Base-by-base conservation (phyloP, 2,329 filamentous ascomycete genomes). In the Colletotrichum sp. region DNA sequence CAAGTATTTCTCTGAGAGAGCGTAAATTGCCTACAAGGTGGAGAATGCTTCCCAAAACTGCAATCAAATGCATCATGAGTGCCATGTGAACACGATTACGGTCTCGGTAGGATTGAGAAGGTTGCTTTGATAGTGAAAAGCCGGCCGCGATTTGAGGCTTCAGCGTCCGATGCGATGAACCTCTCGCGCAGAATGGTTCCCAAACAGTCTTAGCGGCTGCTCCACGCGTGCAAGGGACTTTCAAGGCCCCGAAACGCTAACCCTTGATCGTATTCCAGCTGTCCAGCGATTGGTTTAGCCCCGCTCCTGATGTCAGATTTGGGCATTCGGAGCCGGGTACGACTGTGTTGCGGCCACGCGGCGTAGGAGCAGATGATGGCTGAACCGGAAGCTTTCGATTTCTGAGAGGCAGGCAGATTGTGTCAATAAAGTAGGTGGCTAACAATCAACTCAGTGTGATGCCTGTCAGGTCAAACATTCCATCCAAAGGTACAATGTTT, bases 181-280 rank as follows among this genome's bases (percentile, higher is more conserved):
- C 69, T 78, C 2, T 73, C 18, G 63, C 63, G 63, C 63, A 55
- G 63, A 54, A 65, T 65, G 63, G 27, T 54, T 54, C 63, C 63
- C 29, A 16, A 55, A 29, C 8, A 8, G 63, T 21, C 29, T 34
- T 65, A 65, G 63, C 24, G 63, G 54, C n/a, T 47, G 8, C 13
- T 9, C 38, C 38, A 33, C 31, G 29, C 29, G 27, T 18, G 0
- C 24, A n/a, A 0, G 11, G 29, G 0, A 54, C 33, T 34, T 16
- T 33, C 18, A 65, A n/a, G 43, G 38, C n/a, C 18, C 1, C 2
- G 3, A 43, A 1, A 15, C 63, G 63, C 63, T 65, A 65, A 55
- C 63, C 63, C 16, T 2, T 2, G n/a, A 21, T 65, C 63, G 38
- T 54, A 65, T 65, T 65, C 36, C 38, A 51, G 43, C 43, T 51